Evolutionary conservation across 73 alveolate genomes (phyloP).

Genomic region (Blepharisma japonicum): DNA sequence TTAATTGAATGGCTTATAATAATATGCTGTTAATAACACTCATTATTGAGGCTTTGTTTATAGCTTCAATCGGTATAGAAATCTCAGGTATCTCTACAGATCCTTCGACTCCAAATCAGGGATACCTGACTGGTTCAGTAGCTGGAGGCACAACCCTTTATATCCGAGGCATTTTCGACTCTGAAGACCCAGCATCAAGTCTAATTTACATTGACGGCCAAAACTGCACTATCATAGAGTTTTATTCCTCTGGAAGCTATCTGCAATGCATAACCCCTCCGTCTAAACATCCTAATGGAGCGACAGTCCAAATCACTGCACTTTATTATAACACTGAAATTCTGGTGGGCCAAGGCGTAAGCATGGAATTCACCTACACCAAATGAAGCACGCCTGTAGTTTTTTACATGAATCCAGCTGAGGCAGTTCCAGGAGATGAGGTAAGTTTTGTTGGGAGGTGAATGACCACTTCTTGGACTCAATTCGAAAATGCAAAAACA

Average conservation of each 20-base stretch:
- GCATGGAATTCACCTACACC: neutral
- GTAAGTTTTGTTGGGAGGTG: constrained; percentile 8
- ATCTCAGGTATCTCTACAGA: no score
- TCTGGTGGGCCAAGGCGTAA: no score
- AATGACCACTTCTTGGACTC: neutral
- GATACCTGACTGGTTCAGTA: neutral
- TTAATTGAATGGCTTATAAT: no score
- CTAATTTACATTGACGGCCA: neutral
- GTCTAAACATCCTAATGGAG: neutral
- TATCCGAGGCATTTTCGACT: neutral
- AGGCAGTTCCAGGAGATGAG: constrained; percentile 12
- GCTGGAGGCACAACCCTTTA: neutral
- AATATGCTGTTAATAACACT: no score
- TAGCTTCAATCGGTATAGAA: no score
- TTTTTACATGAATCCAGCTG: neutral
- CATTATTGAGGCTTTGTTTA: no score
- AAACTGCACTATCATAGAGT: neutral
- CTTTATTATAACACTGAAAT: neutral
- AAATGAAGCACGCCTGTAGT: neutral
- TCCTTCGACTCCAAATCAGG: no score
- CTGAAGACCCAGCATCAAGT: neutral
- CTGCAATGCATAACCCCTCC: neutral
- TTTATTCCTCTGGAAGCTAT: neutral
- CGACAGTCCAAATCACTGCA: neutral
- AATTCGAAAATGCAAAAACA: neutral